Evolutionary conservation across 345 rosid genomes (phyloP).

Genomic region (Triadica sebifera): DNA sequence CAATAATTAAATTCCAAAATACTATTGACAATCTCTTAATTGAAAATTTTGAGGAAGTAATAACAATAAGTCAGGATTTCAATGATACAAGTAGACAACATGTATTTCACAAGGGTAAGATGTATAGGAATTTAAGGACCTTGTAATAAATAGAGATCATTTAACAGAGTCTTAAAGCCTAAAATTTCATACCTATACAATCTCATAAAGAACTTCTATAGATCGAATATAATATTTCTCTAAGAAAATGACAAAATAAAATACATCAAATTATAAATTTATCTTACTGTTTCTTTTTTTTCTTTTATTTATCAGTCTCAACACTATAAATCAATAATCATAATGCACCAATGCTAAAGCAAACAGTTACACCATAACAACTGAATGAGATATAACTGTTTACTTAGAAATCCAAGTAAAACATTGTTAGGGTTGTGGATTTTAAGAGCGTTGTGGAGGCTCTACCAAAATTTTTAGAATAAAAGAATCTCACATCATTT

Average conservation of each 20-base stretch:
- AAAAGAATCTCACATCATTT: background rate
- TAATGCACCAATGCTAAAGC: background rate
- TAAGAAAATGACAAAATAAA: no score
- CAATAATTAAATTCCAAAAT: constrained; percentile 2
- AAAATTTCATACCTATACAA: no score
- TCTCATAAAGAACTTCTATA: no score
- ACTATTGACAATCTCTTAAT: constrained; percentile 2
- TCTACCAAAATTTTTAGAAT: constrained; percentile 40
- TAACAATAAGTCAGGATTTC: constrained; percentile 10
- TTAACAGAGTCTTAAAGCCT: no score
- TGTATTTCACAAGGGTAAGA: background rate
- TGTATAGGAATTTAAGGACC: no score
- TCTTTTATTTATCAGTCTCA: no score
- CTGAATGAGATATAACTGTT: constrained; percentile 15
- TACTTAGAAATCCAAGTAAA: constrained; percentile 88
- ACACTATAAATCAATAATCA: background rate
- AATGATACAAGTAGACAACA: constrained; percentile 69
- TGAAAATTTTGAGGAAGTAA: constrained; percentile 17
- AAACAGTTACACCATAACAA: background rate
- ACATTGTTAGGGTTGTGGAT: constrained; percentile 68
- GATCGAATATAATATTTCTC: no score
- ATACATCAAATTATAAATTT: no score
- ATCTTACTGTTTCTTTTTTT: constrained; percentile 15
- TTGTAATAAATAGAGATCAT: no score
- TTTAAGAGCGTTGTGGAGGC: constrained; percentile 76